Evolutionary conservation across 2,329 filamentous ascomycete species (phyloP), one percentile per base, ranked within the genome.

Genomic region (Colletotrichum plurivorum): DNA sequence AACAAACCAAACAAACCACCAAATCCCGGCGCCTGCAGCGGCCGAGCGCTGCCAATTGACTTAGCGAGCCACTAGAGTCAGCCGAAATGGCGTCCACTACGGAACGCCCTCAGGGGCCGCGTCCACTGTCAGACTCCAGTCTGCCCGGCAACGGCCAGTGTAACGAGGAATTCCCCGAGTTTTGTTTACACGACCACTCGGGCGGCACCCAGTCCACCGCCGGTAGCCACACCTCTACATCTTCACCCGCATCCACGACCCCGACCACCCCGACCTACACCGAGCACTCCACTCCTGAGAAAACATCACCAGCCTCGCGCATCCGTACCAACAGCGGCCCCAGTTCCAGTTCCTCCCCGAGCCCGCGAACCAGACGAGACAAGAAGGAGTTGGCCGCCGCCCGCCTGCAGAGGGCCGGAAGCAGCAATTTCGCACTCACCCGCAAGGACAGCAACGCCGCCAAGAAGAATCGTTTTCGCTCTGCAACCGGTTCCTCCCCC

Each of bases 341-440:
- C 62, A 60, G 51, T 51, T 57, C 16, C 36, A 52, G 8, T 10
- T 36, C 31, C 31, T 36, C 52, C 16, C 75, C 78, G 69, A 77
- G 76, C 71, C 73, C 78, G 62, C 79, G 83, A 69, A 82, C 73
- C 75, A 77, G 83, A 73, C 80, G 82, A 71, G 79, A 85, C 81
- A 84, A 84, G 74, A 80, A 84, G 76, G 82, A 83, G 71, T 78
- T 86, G 78, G 84, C 87, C 78, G 84, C 84, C 73, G 83, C 82
- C 72, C 81, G 85, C 70, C 74, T 82, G 69, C 82, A 84, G 78
- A 83, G 84, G 68, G 83, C 84, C 63, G 79, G 75, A 73, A 82
- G 78, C 72, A 78, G 78, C 74, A 80, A 78, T 69, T 71, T 78
- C 72, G 76, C 74, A 70, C 71, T 76, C 71, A 77, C 75, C 63